Base-by-base conservation (phyloP, 768 basidiomycete genomes). In the Tylopilus rubrobrunneus region DNA sequence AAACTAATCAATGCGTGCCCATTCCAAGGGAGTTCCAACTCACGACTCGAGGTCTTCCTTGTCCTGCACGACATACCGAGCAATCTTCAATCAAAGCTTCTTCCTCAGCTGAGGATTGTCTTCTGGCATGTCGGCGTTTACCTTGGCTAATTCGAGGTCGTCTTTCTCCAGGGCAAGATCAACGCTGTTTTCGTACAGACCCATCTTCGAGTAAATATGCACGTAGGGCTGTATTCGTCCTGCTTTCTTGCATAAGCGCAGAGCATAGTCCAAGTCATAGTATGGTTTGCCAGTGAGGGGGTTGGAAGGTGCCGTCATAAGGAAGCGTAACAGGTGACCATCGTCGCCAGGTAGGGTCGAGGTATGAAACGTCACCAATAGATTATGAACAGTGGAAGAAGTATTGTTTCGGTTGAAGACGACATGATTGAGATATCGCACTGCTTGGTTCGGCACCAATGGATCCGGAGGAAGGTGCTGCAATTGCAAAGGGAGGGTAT, bases 41-140 rank as follows among this genome's bases (percentile, higher is more conserved):
- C 71, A 97, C 97, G 92, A 85, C 76, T 97, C 96, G 71, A 99
- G 95, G 60, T 98, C 97, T 66, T 94, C 87, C 77, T 97, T 92
- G 72, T 98, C 92, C 65, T 96, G 93, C 14, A 99, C 95, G 41
- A 98, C 95, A 71, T 95, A 95, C 58, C 88, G 89, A n/a, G 97
- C 97, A 61, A 98, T 93, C 76, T 98, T 98, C 49, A 99, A 75
- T 97, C 97, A 99, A 49, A 99, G 75, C 70, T 93, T 94, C 76
- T 96, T 98, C 56, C 91, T 75, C 57, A 98, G 66, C 33, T 82
- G 81, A 49, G 83, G 83, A 63, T 98, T 94, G 55, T 93, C 93
- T 60, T 91, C 92, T 8, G 92, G 93, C 80, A 87, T 87, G 66
- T 99, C 92, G 4, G 97, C 97, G 61, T 97, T 95, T 59, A 87